Evolutionary conservation across 306 rosid genomes (phyloP).

Genomic region (Dalbergia oliveri): DNA sequence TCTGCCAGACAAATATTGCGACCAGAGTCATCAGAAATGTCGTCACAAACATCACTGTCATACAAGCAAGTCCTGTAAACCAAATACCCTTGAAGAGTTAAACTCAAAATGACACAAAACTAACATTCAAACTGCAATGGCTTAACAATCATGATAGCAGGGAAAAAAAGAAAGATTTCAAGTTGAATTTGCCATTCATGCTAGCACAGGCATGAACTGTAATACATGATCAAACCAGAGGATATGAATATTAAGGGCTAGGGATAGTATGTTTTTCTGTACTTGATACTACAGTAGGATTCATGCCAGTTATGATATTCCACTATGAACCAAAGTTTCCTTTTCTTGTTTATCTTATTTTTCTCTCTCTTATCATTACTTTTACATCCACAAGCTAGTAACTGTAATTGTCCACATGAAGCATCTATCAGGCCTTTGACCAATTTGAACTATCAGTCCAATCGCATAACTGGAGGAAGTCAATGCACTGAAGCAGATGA

Average conservation of each 20-base stretch:
- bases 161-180: background rate
- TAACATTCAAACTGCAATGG: constrained; percentile 8
- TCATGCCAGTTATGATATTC: constrained; percentile 12
- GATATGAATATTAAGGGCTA: background rate
- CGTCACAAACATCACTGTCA: constrained; percentile 78
- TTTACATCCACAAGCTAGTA: constrained; percentile 31
- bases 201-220: constrained; percentile 21
- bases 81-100: constrained; percentile 45
- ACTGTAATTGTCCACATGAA: background rate
- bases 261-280: background rate
- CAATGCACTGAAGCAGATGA: constrained; percentile 20
- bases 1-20: constrained; percentile 81
- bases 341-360: too few species aligned
- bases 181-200: background rate
- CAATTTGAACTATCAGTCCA: constrained; percentile 15
- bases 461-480: constrained; percentile 7
- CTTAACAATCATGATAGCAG: background rate
- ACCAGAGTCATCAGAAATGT: constrained; percentile 87
- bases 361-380: background rate
- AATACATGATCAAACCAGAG: constrained; percentile 28
- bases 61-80: constrained; percentile 82
- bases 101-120: constrained; percentile 25
- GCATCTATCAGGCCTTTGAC: constrained; percentile 26
- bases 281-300: background rate
- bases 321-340: background rate